Percentiles rank a stretch among this genome's conserved stretches.
These are phyloP conservation scores for Alopecurus myosuroides DNA, from an alignment of 176 grass and related monocot species.

Conservation along the genomic window DNA sequence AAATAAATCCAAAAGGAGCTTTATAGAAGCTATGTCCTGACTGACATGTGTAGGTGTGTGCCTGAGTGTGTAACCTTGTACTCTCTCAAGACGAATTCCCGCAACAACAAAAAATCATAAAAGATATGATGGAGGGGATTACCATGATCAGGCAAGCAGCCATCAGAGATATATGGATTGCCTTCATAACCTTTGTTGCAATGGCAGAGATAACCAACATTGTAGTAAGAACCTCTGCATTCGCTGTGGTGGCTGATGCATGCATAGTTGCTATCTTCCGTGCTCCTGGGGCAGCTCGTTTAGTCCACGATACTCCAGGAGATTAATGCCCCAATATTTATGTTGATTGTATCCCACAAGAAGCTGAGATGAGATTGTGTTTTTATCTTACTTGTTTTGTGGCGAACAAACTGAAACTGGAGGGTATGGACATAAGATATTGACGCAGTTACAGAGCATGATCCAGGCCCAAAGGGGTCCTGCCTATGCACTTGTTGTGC, in stretches of 20 bases:
- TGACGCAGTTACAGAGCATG: background rate
- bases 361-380: background rate
- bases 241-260: conserved; percentile 1
- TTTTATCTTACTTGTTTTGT: background rate
- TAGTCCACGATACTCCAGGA: background rate
- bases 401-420: background rate
- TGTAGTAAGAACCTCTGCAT: background rate
- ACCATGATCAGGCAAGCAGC: background rate
- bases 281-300: background rate
- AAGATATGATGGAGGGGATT: background rate
- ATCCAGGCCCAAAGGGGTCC: background rate
- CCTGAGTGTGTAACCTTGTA: background rate
- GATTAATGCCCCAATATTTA: background rate
- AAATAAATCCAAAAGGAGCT: background rate
- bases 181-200: background rate
- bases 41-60: background rate
- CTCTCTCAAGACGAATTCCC: background rate
- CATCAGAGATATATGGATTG: background rate
- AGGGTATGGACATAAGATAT: background rate
- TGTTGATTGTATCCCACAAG: background rate
- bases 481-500: background rate
- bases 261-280: background rate
- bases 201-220: background rate
- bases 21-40: background rate
- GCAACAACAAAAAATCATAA: background rate